These are phyloP conservation scores for Daphne laureola DNA, from an alignment of 441 rosid genomes.

Conservation along the genomic window DNA sequence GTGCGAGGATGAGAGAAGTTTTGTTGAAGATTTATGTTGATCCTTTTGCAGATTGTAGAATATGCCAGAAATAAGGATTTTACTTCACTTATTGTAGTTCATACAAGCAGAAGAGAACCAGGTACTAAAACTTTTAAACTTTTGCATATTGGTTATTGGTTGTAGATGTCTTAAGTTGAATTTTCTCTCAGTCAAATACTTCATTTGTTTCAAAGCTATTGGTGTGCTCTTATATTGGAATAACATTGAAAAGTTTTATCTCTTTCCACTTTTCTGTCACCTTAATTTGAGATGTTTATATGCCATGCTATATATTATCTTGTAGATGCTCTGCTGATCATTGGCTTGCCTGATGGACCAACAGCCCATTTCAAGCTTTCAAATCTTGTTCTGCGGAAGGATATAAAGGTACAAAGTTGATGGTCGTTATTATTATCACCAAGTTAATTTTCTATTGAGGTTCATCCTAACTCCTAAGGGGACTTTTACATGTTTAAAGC, in stretches of 20 bases:
- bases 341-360: constrained; percentile 82
- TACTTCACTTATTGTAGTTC: constrained; percentile 72
- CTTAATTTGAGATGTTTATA: not conserved
- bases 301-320: not conserved
- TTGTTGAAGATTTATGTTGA: constrained; percentile 6
- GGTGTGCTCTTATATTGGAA: not conserved
- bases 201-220: not conserved
- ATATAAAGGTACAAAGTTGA: constrained; percentile 57
- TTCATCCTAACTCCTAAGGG: no score
- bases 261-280: not conserved
- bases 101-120: constrained; percentile 82
- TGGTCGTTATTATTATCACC: not conserved
- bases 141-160: not conserved
- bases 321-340: constrained; percentile 69
- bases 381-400: constrained; percentile 67
- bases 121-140: constrained; percentile 33
- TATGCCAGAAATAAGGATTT: constrained; percentile 73
- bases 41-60: constrained; percentile 51
- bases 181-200: not conserved
- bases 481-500: no score
- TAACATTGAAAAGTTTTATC: not conserved
- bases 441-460: not conserved
- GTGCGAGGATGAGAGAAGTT: not conserved
- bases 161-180: not conserved
- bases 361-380: constrained; percentile 93